phyloP scores from a whole-genome alignment of 2,329 filamentous ascomycete genomes.

The Teratosphaeria gauchensis region DNA sequence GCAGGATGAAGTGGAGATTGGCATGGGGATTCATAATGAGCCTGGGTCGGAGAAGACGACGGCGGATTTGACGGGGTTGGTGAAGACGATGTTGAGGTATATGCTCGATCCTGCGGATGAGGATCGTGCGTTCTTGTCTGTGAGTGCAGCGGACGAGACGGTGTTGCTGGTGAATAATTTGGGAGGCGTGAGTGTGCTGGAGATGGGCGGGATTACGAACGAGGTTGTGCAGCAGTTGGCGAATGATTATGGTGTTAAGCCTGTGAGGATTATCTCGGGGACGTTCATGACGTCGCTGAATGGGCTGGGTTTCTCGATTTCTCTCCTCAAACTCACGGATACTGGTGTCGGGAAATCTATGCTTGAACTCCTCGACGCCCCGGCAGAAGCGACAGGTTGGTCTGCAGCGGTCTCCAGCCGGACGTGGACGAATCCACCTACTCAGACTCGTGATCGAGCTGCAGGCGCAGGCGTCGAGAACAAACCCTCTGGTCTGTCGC shows the following conservation, averaged over 20 bases:
- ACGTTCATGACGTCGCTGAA: conserved; percentile 67
- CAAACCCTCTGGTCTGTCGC: conserved; percentile 43
- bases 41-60: conserved; percentile 32
- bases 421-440: conserved; percentile 44
- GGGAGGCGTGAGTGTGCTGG: conserved; percentile 61
- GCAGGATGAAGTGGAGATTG: conserved; percentile 53
- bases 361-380: conserved; percentile 58
- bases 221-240: conserved; percentile 55
- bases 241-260: conserved; percentile 49
- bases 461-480: conserved; percentile 33
- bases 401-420: conserved; percentile 46
- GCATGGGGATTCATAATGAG: conserved; percentile 66
- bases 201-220: conserved; percentile 62
- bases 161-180: conserved; percentile 68
- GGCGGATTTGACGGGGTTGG: conserved; percentile 33
- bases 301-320: conserved; percentile 61
- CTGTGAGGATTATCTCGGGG: conserved; percentile 52
- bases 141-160: conserved; percentile 52
- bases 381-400: conserved; percentile 60
- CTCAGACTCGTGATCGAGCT: conserved; percentile 29
- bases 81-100: conserved; percentile 55
- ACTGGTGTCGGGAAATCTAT: conserved; percentile 52
- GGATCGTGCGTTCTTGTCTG: conserved; percentile 60
- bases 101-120: conserved; percentile 53
- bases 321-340: conserved; percentile 53